These are phyloP conservation scores for Mycena kentingensis DNA, from an alignment of 768 basidiomycete genomes.

Conservation along the genomic window DNA sequence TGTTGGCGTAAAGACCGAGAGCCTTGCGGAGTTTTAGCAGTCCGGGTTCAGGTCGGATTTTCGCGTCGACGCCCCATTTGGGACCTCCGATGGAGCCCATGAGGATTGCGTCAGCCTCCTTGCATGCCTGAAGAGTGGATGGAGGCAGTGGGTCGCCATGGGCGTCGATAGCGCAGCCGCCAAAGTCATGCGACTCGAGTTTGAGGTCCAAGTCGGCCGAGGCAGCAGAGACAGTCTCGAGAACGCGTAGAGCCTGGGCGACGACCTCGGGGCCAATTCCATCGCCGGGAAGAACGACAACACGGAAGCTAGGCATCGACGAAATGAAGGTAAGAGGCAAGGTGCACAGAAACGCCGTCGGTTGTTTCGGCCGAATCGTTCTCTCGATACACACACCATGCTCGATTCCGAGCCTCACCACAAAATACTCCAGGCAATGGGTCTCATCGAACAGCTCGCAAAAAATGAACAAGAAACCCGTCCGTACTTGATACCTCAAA, in stretches of 20 bases:
- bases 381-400: too few species aligned
- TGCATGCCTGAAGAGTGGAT: constrained; percentile 83
- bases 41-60: constrained; percentile 91
- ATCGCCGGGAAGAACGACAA: constrained; percentile 92
- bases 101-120: constrained; percentile 92
- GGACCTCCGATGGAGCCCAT: constrained; percentile 98
- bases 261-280: constrained; percentile 97
- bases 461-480: too few species aligned
- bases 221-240: constrained; percentile 67
- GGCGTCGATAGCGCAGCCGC: constrained; percentile 91
- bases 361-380: too few species aligned
- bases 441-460: too few species aligned
- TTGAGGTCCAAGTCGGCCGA: constrained; percentile 69
- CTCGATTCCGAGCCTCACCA: too few species aligned
- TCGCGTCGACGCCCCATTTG: constrained; percentile 91
- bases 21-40: constrained; percentile 86
- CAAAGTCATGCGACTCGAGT: constrained; percentile 79
- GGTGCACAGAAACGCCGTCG: too few species aligned
- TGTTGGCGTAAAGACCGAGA: constrained; percentile 96
- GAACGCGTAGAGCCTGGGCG: constrained; percentile 79
- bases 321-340: constrained; percentile 1
- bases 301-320: constrained; percentile 70
- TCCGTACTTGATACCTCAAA: too few species aligned
- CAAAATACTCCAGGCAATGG: too few species aligned
- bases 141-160: constrained; percentile 83